Conservation (phyloP, 768 basidiomycete genomes). For the Fistulinella prunicolor region DNA sequence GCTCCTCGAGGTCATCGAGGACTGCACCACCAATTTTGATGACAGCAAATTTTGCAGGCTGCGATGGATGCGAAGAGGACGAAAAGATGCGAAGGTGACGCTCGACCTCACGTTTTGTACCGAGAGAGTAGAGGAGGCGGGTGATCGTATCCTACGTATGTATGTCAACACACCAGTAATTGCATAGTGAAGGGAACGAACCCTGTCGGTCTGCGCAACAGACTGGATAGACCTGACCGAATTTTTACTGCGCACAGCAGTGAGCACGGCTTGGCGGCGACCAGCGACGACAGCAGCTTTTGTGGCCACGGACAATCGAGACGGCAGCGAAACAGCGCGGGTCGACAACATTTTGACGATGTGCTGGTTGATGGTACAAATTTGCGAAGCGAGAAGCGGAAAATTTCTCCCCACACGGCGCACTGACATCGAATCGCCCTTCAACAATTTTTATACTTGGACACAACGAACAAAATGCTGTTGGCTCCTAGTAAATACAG, state of each 20-base stretch:
- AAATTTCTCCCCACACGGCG: background rate
- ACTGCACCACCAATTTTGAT: conserved; percentile 98
- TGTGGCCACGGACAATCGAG: conserved; percentile 35
- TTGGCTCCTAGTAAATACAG: conserved; percentile 17
- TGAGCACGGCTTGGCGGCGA: conserved; percentile 38
- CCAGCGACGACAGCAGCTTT: conserved; percentile 48
- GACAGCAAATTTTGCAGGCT: conserved; percentile 94
- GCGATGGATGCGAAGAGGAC: conserved; percentile 82
- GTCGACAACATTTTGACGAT: conserved; percentile 28
- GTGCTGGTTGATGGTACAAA: conserved; percentile 7
- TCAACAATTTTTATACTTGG: background rate
- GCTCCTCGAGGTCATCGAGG: conserved; percentile 86
- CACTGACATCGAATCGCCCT: background rate
- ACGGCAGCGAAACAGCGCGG: conserved; percentile 22
- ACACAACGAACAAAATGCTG: conserved; percentile 17
- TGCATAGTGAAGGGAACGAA: conserved; percentile 32
- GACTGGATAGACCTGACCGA: conserved; percentile 51
- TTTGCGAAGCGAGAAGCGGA: background rate
- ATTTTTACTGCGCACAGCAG: conserved; percentile 38
- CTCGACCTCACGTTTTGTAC: conserved; percentile 96
- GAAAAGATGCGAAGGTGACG: conserved; percentile 98
- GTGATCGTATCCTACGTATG: conserved; percentile 91
- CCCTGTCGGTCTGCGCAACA: conserved; percentile 72
- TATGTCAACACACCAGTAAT: background rate
- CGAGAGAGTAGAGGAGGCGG: conserved; percentile 93